A percentile compares a stretch with the other conserved stretches of the same genome.
Evolutionary conservation across 148 eudicot genomes (phyloP).

Genomic region (Pouteria glomerata): DNA sequence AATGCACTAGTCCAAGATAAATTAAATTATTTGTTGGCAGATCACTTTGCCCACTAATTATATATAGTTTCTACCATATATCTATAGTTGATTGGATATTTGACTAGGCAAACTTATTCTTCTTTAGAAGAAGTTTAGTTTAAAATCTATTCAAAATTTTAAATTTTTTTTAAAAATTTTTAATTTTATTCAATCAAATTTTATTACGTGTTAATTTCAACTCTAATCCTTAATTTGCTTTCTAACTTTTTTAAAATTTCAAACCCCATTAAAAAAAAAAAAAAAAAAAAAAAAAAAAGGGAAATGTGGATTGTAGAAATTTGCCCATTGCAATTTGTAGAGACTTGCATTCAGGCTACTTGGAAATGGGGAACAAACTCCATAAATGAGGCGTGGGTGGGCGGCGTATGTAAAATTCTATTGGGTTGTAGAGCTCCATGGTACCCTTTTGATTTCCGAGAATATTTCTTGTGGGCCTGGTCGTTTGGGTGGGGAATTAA

Average conservation of each 20-base stretch:
- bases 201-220: no score
- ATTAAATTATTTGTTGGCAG: not conserved
- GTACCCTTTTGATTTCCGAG: not conserved
- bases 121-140: not conserved
- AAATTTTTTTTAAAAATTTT: not conserved
- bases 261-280: no score
- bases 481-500: no score
- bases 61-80: not conserved
- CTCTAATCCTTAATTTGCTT: no score
- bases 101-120: not conserved
- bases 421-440: not conserved
- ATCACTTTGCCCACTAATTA: not conserved
- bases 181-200: no score
- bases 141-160: no score
- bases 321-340: no score
- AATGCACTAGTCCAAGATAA: not conserved
- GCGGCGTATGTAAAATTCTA: not conserved
- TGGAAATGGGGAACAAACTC: not conserved
- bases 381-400: not conserved
- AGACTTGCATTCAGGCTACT: not conserved
- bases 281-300: no score
- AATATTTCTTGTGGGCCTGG: not conserved
- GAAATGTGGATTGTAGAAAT: no score
- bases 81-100: not conserved
- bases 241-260: no score